Evolutionary conservation across 768 basidiomycete species (phyloP), one percentile per base, ranked within the genome.

Genomic region (Kwoniella dejecticola): DNA sequence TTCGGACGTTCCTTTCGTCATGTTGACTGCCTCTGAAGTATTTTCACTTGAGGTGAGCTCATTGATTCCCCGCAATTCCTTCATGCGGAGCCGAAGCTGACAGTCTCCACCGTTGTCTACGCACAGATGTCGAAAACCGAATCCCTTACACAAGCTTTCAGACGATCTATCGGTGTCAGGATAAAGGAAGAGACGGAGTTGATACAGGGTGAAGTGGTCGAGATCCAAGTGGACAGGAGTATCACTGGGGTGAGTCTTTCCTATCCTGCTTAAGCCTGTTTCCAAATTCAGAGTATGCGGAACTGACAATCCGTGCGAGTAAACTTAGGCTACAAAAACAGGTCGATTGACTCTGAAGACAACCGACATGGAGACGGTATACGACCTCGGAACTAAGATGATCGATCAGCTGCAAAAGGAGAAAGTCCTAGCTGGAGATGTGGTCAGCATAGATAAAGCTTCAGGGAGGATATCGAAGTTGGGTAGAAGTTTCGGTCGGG

Each of bases 311-410:
- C 15, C 15, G 33, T 36, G 33, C 33, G 7, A 7, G 33, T 36
- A 7, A 15, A 36, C 15, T 44, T 44, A 96, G 94, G 91, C 94
- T 0, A 96, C 93, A 3, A 98, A 97, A 81, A 97, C 96, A 1
- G 96, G 95, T 2, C 94, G 96, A 77, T 79, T 98, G 62, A 98
- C 96, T 0, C 89, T 99, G 72, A 98, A 98, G 80, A 95, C 92
- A 13, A 96, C 93, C 2, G 95, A 98, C 78, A 98, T 99, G 96
- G 96, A 98, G 82, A 98, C 96, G 4, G 89, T 99, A 30, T 99
- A 99, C 77, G 96, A 99, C 80, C 84, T 98, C 29, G 96, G 96
- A 11, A 91, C 88, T 50, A 99, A 98, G 84, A 98, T 99, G 96
- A 98, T 99, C 49, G 96, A 99, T 68, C 88, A 93, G 3, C 81